Percentiles rank a stretch among this genome's conserved stretches.
Evolutionary conservation across 1,284 basidiomycete genomes (phyloP).

Genomic region (Ganoderma lucidum): DNA sequence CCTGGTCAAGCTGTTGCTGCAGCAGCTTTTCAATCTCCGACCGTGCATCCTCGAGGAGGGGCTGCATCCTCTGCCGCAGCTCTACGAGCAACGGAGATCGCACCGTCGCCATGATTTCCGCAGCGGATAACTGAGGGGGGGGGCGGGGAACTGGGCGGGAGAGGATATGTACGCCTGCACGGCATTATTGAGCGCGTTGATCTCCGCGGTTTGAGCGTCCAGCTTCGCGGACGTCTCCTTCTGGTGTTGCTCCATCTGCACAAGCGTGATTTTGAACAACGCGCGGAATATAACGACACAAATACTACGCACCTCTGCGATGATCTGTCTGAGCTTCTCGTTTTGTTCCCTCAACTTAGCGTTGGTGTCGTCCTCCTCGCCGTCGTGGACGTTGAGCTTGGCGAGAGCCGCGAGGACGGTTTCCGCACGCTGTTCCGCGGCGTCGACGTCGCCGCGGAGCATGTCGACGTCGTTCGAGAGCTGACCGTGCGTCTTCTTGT

Average conservation of each 20-base stretch:
- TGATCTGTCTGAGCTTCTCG: slow-evolving; percentile 31
- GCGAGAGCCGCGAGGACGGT: slow-evolving; percentile 49
- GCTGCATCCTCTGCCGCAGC: slow-evolving; percentile 48
- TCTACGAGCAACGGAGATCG: slow-evolving; percentile 48
- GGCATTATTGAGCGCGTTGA: slow-evolving; percentile 51
- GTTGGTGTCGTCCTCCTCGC: slow-evolving; percentile 40
- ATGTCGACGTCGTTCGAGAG: slow-evolving; percentile 49
- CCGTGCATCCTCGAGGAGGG: slow-evolving; percentile 47
- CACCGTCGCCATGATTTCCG: slow-evolving; percentile 52
- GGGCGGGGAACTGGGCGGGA: slow-evolving; percentile 38
- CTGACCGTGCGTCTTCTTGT: slow-evolving; percentile 28
- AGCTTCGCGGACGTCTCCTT: slow-evolving; percentile 14
- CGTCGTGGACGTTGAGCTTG: slow-evolving; percentile 43
- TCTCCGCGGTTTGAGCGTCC: slow-evolving; percentile 31
- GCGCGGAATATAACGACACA: neutral
- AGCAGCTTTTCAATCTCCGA: slow-evolving; percentile 48
- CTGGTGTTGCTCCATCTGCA: slow-evolving; percentile 42
- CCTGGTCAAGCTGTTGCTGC: slow-evolving; percentile 45
- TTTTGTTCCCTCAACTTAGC: slow-evolving; percentile 36
- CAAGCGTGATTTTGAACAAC: neutral
- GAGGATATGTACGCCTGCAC: slow-evolving; percentile 47
- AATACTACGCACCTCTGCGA: slow-evolving; percentile 38
- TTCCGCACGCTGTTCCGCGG: slow-evolving; percentile 3
- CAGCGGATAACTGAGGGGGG: slow-evolving; percentile 44
- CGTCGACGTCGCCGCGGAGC: slow-evolving; percentile 37